Base-by-base conservation (phyloP, 129 eudicot species). In the Cynara cardunculus region DNA sequence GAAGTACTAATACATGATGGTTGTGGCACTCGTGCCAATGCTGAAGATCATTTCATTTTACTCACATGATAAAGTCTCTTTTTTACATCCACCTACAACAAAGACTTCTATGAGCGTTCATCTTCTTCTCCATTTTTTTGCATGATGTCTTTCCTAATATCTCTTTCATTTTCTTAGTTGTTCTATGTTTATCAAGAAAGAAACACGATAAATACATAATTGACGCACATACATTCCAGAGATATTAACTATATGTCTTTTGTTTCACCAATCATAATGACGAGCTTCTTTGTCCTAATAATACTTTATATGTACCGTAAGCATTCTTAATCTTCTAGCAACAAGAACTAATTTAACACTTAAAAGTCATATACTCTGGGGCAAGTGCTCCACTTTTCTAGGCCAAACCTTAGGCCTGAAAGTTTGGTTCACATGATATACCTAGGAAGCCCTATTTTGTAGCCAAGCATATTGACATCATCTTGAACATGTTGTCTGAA, bases 381-480 rank as follows among this genome's bases (percentile, higher is more conserved):
- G 26, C 5, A 8, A 3, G 32, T 67, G 21, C 9, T 12, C 7
- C 21, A 3, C 12, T 5, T 25, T 22, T 25, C 9, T 25, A 5
- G 7, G 21, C 14, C 32, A 24, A 25, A 24, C 0, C 26, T 67
- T 67, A 12, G 71, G 71, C 31, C n/a, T 13, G 26, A 25, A 25
- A 22, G 34, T 67, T 25, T 67, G 21, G 76, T 61, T 56, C 30
- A 77, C 2, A 82, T 14, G 25, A 85, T 59, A 80, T 89, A 92
- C 77, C 90, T 79, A 19, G 92, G 71, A 67, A 92, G 92, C 16
- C 97, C 97, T 16, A 92, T 79, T 73, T 92, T 92, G 49, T 77
- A 26, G 32, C 97, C 94, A 75, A 80, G 27, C 7, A 22, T 69
- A 34, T 53, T 82, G 25, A 92, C 94, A 85, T 92, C 97, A 1